Evolutionary conservation across 2,329 filamentous ascomycete genomes (phyloP), one percentile per base, ranked within the genome.

Genomic region (Leptodontidium sp.): DNA sequence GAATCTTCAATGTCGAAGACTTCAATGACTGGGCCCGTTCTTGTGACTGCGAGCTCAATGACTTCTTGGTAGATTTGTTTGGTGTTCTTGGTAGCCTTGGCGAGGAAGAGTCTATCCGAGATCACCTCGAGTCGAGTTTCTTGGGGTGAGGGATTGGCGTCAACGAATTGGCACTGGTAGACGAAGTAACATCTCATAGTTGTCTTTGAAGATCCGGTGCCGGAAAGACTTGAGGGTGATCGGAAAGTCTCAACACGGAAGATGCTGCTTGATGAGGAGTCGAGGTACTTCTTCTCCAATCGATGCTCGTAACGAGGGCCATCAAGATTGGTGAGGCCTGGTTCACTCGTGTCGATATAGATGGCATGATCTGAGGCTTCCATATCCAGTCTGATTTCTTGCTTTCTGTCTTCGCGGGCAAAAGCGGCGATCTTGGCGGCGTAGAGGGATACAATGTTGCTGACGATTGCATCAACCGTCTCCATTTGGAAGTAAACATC

Each of bases 231-330:
- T 71, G 92, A 94, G 3, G 92, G 91, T 2, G 96, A 98, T 71
- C 96, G 91, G 88, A 99, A 99, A 26, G 95, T 98, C 86, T 99
- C 96, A 43, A 99, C 93, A 64, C 96, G 93, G 84, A 97, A 99
- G 75, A 89, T 89, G 79, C 85, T 86, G 75, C 87, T 81, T 65
- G 84, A 90, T 47, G 90, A 91, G 77, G 90, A 89, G 80, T 98
- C 94, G 74, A 99, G 88, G 79, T 98, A 98, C 85, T 98, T 98
- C 80, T 91, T 87, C 83, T 98, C 96, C 70, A 99, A 93, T 70
- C 95, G 89, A 79, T 93, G 90, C 83, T 99, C 96, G 80, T 98
- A 99, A 69, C 91, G 88, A n/a, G 96, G 94, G 2, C 96, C 96
- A 65, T 87, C 84, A 26, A 92, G 84, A 58, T 90, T 87, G 68